Evolutionary conservation across 2,329 filamentous ascomycete species (phyloP).

Genomic region (Monilinia vaccinii-corymbosi): DNA sequence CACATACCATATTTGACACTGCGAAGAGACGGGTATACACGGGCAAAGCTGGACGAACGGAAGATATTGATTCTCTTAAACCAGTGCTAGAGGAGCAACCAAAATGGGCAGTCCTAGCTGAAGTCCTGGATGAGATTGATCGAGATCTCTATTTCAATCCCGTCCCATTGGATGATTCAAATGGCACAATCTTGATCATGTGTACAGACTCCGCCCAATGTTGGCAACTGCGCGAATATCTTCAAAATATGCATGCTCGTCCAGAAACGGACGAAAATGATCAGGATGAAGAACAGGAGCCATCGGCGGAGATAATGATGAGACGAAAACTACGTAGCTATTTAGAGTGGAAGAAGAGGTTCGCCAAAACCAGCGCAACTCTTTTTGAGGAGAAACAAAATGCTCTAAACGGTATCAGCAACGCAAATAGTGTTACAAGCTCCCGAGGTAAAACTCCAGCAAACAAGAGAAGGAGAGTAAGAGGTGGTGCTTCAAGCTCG

Average conservation of each 20-base stretch:
- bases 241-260: slow-evolving; percentile 80
- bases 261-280: slow-evolving; percentile 34
- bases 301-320: slow-evolving; percentile 84
- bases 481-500: slow-evolving; percentile 61
- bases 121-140: slow-evolving; percentile 89
- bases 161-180: slow-evolving; percentile 67
- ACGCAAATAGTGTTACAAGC: slow-evolving; percentile 38
- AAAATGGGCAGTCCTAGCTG: slow-evolving; percentile 85
- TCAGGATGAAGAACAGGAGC: slow-evolving; percentile 44
- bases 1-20: slow-evolving; percentile 86
- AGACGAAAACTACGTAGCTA: slow-evolving; percentile 78
- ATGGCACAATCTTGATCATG: slow-evolving; percentile 92
- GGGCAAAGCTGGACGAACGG: slow-evolving; percentile 40
- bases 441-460: slow-evolving; percentile 54
- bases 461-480: slow-evolving; percentile 77
- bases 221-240: slow-evolving; percentile 79
- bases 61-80: slow-evolving; percentile 39
- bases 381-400: slow-evolving; percentile 76
- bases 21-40: slow-evolving; percentile 83
- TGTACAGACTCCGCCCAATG: slow-evolving; percentile 82
- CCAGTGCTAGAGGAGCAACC: slow-evolving; percentile 89
- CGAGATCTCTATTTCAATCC: slow-evolving; percentile 81
- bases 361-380: slow-evolving; percentile 72
- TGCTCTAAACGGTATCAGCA: slow-evolving; percentile 57
- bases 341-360: slow-evolving; percentile 81